phyloP scores from a whole-genome alignment of 257 asterid species.

The Eustoma russellianum region DNA sequence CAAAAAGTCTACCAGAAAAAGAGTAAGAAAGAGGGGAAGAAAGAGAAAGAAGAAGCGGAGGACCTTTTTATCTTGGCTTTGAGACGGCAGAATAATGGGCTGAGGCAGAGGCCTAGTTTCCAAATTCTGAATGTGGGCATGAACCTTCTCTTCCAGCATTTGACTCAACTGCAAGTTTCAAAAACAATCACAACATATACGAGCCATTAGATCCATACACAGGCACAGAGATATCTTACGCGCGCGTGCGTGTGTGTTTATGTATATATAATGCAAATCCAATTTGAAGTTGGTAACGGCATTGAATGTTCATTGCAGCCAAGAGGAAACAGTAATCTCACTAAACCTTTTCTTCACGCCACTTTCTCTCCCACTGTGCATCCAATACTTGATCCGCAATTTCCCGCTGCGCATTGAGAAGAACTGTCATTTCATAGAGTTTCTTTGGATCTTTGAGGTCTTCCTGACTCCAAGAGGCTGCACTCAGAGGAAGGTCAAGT shows the following conservation, averaged over 20 bases:
- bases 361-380: constrained; percentile 81
- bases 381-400: constrained; percentile 72
- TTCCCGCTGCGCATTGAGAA: constrained; percentile 88
- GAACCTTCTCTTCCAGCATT: constrained; percentile 76
- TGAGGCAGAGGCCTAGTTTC: constrained; percentile 49
- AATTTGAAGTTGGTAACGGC: no score
- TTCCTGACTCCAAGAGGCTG: constrained; percentile 78
- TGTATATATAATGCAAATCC: no score
- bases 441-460: constrained; percentile 90
- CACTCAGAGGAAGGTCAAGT: constrained; percentile 64
- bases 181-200: not conserved
- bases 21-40: no score
- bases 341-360: constrained; percentile 89
- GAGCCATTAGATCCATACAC: no score
- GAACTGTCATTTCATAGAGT: constrained; percentile 76
- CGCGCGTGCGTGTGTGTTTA: no score
- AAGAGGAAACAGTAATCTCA: not conserved
- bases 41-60: not conserved
- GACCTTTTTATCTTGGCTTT: constrained; percentile 49
- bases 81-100: constrained; percentile 49
- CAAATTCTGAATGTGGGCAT: constrained; percentile 58
- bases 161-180: constrained; percentile 56
- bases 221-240: no score
- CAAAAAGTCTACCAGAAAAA: no score
- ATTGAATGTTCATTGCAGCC: not conserved